Evolutionary conservation across 176 grass and related monocot genomes (phyloP).

Genomic region (Rhynchospora pubera): DNA sequence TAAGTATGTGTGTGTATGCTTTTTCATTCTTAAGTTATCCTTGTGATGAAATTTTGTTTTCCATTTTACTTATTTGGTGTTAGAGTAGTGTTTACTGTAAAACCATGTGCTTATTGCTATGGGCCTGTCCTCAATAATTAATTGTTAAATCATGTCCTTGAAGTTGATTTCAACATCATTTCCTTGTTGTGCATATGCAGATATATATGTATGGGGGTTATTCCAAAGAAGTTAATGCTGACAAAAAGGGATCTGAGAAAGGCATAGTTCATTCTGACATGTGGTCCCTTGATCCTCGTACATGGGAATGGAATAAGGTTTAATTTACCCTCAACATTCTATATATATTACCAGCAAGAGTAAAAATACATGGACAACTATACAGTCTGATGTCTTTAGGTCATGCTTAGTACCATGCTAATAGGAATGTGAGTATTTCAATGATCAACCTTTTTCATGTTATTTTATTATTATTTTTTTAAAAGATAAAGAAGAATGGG

Average conservation of each 20-base stretch:
- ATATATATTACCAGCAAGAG: constrained; percentile 13
- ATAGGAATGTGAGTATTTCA: background rate
- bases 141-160: background rate
- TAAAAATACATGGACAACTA: background rate
- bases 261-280: constrained; percentile 94
- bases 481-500: constrained; percentile 90
- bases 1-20: constrained; percentile 19
- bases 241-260: constrained; percentile 81
- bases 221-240: constrained; percentile 85
- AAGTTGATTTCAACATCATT: background rate
- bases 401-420: background rate
- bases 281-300: constrained; percentile 93
- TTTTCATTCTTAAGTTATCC: background rate
- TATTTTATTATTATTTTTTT: background rate
- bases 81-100: background rate
- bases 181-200: constrained; percentile 28
- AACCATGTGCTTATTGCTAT: background rate
- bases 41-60: background rate
- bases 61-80: background rate
- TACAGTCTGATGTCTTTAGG: background rate
- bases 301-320: constrained; percentile 99
- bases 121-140: background rate
- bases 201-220: constrained; percentile 97
- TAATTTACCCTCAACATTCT: constrained; percentile 5
- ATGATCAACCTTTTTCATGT: background rate